phyloP scores from a whole-genome alignment of 2,329 filamentous ascomycete species.

The Microsporum canis region DNA sequence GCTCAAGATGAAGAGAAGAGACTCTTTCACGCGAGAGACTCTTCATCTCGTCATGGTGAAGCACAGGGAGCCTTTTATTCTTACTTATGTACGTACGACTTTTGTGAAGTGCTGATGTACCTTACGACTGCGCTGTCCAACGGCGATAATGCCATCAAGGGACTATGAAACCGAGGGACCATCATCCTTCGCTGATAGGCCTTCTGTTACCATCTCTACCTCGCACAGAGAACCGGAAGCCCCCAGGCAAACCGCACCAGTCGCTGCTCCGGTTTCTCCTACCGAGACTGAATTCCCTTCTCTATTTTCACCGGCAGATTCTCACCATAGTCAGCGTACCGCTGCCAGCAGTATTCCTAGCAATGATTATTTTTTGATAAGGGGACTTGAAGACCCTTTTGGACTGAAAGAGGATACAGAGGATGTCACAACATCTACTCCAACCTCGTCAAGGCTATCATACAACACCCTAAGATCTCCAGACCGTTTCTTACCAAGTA shows the following conservation, averaged over 20 bases:
- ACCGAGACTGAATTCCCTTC: constrained; percentile 3
- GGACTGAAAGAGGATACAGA: neutral
- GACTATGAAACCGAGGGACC: neutral
- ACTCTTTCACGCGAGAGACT: neutral
- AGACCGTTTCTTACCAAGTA: constrained; percentile 49
- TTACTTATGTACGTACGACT: neutral
- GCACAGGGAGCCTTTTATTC: neutral
- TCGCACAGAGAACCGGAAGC: neutral
- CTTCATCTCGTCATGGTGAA: neutral
- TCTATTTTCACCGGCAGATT: neutral
- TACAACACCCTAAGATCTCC: constrained; percentile 27
- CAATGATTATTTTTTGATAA: neutral
- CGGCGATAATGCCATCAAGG: constrained; percentile 6
- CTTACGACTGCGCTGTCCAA: neutral
- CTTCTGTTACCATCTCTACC: neutral
- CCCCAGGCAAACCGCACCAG: neutral
- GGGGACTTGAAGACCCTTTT: neutral
- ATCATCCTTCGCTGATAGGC: neutral
- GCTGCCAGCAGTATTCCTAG: neutral
- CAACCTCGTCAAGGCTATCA: neutral
- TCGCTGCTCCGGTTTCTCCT: neutral
- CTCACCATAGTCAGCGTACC: neutral
- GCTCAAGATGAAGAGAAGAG: neutral
- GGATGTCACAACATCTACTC: neutral
- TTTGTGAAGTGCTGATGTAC: neutral